These are phyloP conservation scores for Colletotrichum shisoi DNA, from an alignment of 2,329 filamentous ascomycete species.

Conservation along the genomic window DNA sequence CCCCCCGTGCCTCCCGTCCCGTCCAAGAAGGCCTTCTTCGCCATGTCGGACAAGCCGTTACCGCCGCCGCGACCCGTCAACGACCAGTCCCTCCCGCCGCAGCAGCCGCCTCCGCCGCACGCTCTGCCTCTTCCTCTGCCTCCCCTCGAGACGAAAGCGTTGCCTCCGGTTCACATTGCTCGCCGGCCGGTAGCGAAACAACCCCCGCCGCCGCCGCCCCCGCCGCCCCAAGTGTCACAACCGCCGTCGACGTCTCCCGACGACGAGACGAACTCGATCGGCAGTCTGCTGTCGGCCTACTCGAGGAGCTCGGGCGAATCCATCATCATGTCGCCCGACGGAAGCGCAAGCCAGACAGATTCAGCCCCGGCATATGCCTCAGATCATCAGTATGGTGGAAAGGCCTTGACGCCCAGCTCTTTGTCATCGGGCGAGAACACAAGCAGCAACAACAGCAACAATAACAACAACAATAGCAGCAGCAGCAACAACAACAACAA, in stretches of 20 bases:
- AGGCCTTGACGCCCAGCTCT: conserved; percentile 19
- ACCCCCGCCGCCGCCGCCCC: not conserved
- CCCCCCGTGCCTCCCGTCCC: conserved; percentile 36
- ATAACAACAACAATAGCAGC: conserved; percentile 16
- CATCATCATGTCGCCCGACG: conserved; percentile 53
- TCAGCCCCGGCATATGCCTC: conserved; percentile 41
- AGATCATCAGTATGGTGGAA: conserved; percentile 31
- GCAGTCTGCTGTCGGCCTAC: conserved; percentile 65
- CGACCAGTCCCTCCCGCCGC: conserved; percentile 46
- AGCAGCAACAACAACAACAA: conserved; percentile 24
- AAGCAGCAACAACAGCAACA: no score
- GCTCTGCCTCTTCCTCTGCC: conserved; percentile 27
- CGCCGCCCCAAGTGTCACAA: not conserved
- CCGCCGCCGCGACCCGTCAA: conserved; percentile 43
- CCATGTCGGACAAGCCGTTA: conserved; percentile 40
- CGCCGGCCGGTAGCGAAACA: conserved; percentile 35
- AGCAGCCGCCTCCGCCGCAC: no score
- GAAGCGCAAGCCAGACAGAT: conserved; percentile 44
- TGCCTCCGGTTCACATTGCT: conserved; percentile 27
- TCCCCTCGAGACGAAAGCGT: conserved; percentile 41
- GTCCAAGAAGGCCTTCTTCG: conserved; percentile 11
- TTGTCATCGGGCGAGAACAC: conserved; percentile 13
- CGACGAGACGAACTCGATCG: conserved; percentile 55
- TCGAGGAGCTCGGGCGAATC: conserved; percentile 58
- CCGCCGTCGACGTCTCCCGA: conserved; percentile 47